These are phyloP conservation scores for Claviceps maximensis DNA, from an alignment of 2,329 filamentous ascomycete genomes.

Conservation along the genomic window DNA sequence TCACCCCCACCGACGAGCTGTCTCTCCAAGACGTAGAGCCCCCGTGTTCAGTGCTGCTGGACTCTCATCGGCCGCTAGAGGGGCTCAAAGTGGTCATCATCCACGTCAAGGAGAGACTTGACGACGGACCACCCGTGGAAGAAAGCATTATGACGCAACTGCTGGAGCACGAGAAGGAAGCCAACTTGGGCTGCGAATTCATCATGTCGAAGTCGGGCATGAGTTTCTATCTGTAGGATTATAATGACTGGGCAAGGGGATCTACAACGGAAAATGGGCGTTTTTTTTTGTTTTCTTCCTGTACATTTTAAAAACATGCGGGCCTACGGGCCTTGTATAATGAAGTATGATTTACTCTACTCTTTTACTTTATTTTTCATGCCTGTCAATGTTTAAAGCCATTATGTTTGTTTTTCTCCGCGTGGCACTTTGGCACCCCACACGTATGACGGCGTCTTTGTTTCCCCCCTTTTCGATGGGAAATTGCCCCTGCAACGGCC, in stretches of 20 bases:
- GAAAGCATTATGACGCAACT: constrained; percentile 62
- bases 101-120: constrained; percentile 79
- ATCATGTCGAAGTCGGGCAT: constrained; percentile 56
- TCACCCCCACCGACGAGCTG: constrained; percentile 35
- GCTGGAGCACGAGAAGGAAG: constrained; percentile 48
- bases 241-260: background rate
- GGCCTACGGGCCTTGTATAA: background rate
- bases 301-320: background rate
- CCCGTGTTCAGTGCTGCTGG: constrained; percentile 9
- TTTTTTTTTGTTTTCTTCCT: background rate
- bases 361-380: background rate
- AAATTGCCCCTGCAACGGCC: too few relatives aligned
- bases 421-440: too few relatives aligned
- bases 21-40: constrained; percentile 25
- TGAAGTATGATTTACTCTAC: constrained; percentile 2
- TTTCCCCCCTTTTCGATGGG: too few relatives aligned
- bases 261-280: background rate
- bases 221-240: constrained; percentile 34
- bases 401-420: too few relatives aligned
- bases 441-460: too few relatives aligned
- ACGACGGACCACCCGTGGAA: constrained; percentile 51
- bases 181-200: constrained; percentile 66
- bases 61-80: constrained; percentile 38
- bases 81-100: constrained; percentile 79
- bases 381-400: too few relatives aligned